Evolutionary conservation across 305 asterid genomes (phyloP).

Genomic region (Fraxinus angustifolia): DNA sequence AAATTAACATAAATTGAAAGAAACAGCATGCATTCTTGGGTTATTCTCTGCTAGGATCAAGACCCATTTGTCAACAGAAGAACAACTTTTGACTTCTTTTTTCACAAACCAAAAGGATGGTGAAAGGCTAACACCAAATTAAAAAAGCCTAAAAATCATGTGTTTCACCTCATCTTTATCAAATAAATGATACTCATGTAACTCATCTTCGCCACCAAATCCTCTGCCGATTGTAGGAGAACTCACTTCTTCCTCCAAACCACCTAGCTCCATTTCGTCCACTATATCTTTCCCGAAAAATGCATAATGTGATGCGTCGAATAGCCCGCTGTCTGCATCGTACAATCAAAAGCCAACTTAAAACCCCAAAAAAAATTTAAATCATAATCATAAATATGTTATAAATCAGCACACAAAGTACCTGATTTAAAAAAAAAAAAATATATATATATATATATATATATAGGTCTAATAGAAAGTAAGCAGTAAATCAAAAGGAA

Average conservation of each 20-base stretch:
- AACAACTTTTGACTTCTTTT: neutral
- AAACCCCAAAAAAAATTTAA: neutral
- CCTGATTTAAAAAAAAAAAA: neutral
- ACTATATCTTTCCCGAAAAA: constrained; percentile 60
- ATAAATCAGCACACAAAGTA: neutral
- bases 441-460: too few relatives aligned
- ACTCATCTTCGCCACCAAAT: constrained; percentile 43
- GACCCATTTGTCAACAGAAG: neutral
- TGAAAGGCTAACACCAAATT: neutral
- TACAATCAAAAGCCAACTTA: constrained; percentile 19
- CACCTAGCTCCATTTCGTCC: constrained; percentile 65
- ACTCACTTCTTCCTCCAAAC: constrained; percentile 45
- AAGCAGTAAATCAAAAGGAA: neutral
- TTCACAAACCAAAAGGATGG: neutral
- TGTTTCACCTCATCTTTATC: constrained; percentile 68
- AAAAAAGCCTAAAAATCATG: neutral
- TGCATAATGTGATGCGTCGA: constrained; percentile 80
- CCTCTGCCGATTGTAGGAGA: constrained; percentile 26
- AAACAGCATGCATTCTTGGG: neutral
- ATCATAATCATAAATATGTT: neutral
- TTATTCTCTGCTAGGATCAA: neutral
- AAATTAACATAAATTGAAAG: neutral
- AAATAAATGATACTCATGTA: constrained; percentile 77
- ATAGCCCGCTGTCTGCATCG: constrained; percentile 52
- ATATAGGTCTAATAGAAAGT: neutral